phyloP scores from a whole-genome alignment of 108 stramenopile species.

The Cyclotella distinguenda region DNA sequence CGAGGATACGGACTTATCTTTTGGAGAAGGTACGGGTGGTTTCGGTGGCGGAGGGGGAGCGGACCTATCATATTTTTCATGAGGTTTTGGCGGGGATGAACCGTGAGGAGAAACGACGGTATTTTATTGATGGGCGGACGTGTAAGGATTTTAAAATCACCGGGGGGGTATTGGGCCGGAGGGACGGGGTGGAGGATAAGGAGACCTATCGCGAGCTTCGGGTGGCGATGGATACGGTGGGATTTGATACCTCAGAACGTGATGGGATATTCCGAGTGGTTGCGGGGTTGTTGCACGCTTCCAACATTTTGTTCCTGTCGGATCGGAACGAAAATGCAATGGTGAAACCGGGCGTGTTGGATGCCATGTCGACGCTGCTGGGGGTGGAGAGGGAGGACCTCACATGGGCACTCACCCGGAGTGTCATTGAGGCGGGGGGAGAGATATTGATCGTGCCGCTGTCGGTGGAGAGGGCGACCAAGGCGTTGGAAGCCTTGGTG shows the following conservation, averaged over 20 bases:
- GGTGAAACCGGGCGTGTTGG: conserved; percentile 50
- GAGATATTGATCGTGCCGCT: conserved; percentile 80
- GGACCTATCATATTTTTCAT: conserved; percentile 95
- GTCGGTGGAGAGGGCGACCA: conserved; percentile 58
- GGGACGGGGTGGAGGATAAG: conserved; percentile 78
- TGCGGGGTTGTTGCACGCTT: conserved; percentile 67
- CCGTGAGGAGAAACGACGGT: no score
- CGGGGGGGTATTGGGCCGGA: conserved; percentile 77
- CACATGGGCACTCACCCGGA: conserved; percentile 61
- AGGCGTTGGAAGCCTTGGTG: conserved; percentile 88
- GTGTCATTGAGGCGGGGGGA: conserved; percentile 73
- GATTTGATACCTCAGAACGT: conserved; percentile 55
- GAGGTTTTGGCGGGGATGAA: no score
- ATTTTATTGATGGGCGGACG: no score
- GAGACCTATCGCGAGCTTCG: conserved; percentile 67
- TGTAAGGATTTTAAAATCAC: conserved; percentile 66
- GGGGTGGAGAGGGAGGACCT: conserved; percentile 71
- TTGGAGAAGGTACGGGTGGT: conserved; percentile 84
- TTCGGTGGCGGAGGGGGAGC: conserved; percentile 71
- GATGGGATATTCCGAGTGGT: conserved; percentile 56
- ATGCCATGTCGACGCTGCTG: conserved; percentile 54
- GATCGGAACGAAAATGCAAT: not conserved
- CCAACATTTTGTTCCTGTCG: conserved; percentile 62
- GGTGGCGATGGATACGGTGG: conserved; percentile 68
- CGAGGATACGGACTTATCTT: conserved; percentile 80